phyloP scores from a whole-genome alignment of 208 protist species.

The Crithidia thermophila region DNA sequence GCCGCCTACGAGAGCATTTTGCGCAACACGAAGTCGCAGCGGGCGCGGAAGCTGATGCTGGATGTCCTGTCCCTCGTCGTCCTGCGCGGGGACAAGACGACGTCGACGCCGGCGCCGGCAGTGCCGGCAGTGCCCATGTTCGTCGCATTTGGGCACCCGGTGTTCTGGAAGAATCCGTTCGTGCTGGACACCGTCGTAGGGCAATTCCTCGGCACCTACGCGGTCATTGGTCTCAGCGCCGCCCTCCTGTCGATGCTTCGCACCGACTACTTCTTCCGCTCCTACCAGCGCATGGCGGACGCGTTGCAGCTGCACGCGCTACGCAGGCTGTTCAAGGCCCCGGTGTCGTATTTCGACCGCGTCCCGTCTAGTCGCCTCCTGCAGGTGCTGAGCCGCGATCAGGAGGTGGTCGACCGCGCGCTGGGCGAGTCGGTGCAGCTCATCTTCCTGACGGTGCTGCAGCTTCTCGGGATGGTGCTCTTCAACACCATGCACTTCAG shows the following conservation, averaged over 20 bases:
- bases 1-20: conserved; percentile 40
- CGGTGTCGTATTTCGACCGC: conserved; percentile 81
- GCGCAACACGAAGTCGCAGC: conserved; percentile 43
- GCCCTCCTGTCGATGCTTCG: conserved; percentile 55
- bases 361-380: conserved; percentile 57
- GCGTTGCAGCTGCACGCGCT: conserved; percentile 59
- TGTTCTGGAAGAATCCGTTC: conserved; percentile 37
- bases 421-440: conserved; percentile 68
- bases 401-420: conserved; percentile 66
- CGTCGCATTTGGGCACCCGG: conserved; percentile 14
- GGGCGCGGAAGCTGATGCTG: conserved; percentile 34
- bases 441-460: conserved; percentile 58
- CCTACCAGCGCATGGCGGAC: conserved; percentile 61
- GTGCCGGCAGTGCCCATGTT: conserved; percentile 16
- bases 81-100: conserved; percentile 26
- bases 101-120: conserved; percentile 21
- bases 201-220: conserved; percentile 64
- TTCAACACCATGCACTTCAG: conserved; percentile 70
- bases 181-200: conserved; percentile 41
- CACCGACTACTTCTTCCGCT: conserved; percentile 60
- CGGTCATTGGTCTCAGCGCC: conserved; percentile 54
- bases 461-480: conserved; percentile 58
- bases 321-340: conserved; percentile 59
- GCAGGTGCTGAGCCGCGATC: conserved; percentile 67
- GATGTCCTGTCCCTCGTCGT: conserved; percentile 33